Evolutionary conservation across 768 basidiomycete genomes (phyloP).

Genomic region (Russula sp.): DNA sequence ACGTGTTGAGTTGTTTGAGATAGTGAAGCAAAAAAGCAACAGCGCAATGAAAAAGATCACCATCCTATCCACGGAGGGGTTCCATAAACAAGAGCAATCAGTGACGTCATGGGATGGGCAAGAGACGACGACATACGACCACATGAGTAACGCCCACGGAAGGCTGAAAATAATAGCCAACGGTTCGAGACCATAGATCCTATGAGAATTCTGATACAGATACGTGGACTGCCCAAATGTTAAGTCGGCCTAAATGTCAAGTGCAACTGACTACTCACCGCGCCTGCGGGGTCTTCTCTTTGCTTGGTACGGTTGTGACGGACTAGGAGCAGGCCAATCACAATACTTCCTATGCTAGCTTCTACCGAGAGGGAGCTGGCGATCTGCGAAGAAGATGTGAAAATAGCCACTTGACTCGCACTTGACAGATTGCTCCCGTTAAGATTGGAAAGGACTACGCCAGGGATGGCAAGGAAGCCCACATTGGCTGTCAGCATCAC

Average conservation of each 20-base stretch:
- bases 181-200: constrained; percentile 39
- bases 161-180: constrained; percentile 48
- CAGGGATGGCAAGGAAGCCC: constrained; percentile 33
- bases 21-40: neutral
- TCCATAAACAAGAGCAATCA: neutral
- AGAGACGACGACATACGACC: constrained; percentile 40
- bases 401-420: neutral
- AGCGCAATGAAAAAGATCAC: neutral
- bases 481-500: constrained; percentile 32
- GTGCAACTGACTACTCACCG: neutral
- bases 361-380: neutral
- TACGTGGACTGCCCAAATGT: constrained; percentile 22
- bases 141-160: constrained; percentile 51
- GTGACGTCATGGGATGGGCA: neutral
- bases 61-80: neutral
- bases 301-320: constrained; percentile 32
- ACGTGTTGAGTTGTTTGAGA: constrained; percentile 9
- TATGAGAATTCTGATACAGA: constrained; percentile 25
- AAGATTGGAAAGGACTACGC: constrained; percentile 17
- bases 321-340: neutral
- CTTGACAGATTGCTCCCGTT: neutral
- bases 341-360: constrained; percentile 3
- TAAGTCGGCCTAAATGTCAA: neutral
- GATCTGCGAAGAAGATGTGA: neutral
- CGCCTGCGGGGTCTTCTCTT: constrained; percentile 25